Conservation (phyloP, 1,284 basidiomycete species). For the Cryptococcus sp. region DNA sequence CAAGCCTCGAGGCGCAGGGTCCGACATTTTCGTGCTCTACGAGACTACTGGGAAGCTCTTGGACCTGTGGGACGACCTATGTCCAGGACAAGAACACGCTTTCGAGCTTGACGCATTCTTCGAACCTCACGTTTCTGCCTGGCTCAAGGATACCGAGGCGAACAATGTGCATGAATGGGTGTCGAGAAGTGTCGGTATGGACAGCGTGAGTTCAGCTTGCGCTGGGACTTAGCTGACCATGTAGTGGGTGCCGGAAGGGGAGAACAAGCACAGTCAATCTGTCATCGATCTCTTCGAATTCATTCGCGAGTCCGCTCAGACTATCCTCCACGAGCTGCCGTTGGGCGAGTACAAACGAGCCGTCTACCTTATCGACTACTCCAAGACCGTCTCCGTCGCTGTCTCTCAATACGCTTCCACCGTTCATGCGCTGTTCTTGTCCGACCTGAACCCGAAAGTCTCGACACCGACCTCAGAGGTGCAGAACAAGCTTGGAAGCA, state of each 20-base stretch:
- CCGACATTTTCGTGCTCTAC: slow-evolving; percentile 50
- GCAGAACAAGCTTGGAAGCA: slow-evolving; percentile 37
- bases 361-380: slow-evolving; percentile 51
- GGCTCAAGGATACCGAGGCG: slow-evolving; percentile 48
- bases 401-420: slow-evolving; percentile 48
- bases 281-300: slow-evolving; percentile 53
- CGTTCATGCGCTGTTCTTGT: slow-evolving; percentile 43
- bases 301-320: slow-evolving; percentile 41
- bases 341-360: slow-evolving; percentile 51
- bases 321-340: slow-evolving; percentile 46
- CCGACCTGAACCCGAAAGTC: slow-evolving; percentile 41
- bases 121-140: slow-evolving; percentile 51
- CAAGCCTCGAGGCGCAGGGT: slow-evolving; percentile 32
- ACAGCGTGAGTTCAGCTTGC: slow-evolving; percentile 33
- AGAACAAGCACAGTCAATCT: slow-evolving; percentile 47
- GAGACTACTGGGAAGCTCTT: slow-evolving; percentile 43
- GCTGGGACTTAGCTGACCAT: background rate
- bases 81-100: slow-evolving; percentile 40
- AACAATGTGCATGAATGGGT: slow-evolving; percentile 52
- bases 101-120: slow-evolving; percentile 52
- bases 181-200: slow-evolving; percentile 49
- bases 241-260: slow-evolving; percentile 50
- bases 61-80: slow-evolving; percentile 46
- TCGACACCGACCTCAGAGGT: slow-evolving; percentile 32
- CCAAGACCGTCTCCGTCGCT: slow-evolving; percentile 47